Percentiles rank a stretch among this genome's conserved stretches.
These are phyloP conservation scores for Silene coronaria DNA, from an alignment of 179 eudicot species.

Conservation along the genomic window DNA sequence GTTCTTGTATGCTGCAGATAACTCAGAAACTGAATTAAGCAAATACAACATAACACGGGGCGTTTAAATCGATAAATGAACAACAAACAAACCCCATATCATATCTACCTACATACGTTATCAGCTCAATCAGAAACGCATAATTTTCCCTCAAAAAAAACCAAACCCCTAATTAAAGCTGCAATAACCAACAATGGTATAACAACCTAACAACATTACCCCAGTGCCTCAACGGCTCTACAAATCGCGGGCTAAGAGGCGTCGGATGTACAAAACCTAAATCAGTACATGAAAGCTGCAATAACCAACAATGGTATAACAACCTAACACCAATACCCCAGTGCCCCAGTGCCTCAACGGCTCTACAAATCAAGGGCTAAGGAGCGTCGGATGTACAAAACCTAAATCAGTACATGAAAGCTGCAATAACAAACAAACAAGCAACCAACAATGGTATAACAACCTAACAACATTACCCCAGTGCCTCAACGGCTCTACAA, in stretches of 20 bases:
- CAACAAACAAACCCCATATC: not conserved
- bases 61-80: not conserved
- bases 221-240: too few species aligned
- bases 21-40: not conserved
- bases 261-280: too few species aligned
- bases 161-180: not conserved
- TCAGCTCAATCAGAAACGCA: not conserved
- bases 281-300: not conserved
- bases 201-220: not conserved
- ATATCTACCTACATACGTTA: not conserved
- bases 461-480: not conserved
- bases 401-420: not conserved
- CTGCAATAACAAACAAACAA: too few species aligned
- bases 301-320: not conserved
- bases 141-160: not conserved
- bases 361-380: too few species aligned
- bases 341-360: too few species aligned
- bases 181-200: not conserved
- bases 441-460: not conserved
- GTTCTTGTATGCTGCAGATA: too few species aligned
- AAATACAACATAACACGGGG: not conserved
- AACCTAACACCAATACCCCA: not conserved
- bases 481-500: too few species aligned
- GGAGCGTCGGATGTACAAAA: too few species aligned
- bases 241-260: too few species aligned